These are phyloP conservation scores for Malania oleifera DNA, from an alignment of 164 flowering plant species.

Conservation along the genomic window DNA sequence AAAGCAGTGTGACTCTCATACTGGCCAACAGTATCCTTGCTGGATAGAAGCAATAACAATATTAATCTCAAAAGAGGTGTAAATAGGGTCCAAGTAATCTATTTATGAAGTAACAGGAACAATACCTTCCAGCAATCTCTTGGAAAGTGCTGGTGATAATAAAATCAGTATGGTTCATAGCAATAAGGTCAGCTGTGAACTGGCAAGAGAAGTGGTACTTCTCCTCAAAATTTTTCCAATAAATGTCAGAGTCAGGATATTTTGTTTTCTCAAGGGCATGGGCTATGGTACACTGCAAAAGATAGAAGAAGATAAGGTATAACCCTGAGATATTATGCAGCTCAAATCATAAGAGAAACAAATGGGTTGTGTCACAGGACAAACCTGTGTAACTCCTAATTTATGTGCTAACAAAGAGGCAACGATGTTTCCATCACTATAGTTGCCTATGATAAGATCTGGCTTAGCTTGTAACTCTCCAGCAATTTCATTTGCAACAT, in stretches of 20 bases:
- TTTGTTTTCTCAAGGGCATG: conserved; percentile 99
- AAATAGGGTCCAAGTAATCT: neutral
- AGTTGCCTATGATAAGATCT: conserved; percentile 92
- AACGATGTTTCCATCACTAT: conserved; percentile 97
- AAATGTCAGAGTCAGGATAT: conserved; percentile 91
- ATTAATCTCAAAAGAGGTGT: neutral
- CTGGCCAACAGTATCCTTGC: conserved; percentile 97
- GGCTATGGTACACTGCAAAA: conserved; percentile 89
- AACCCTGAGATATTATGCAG: too few species aligned
- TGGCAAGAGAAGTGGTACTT: conserved; percentile 97
- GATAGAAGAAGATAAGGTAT: conserved; percentile 1
- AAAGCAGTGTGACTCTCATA: conserved; percentile 97
- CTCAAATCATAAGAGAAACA: neutral
- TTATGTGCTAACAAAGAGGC: conserved; percentile 90
- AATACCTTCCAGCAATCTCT: conserved; percentile 96
- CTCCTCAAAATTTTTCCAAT: conserved; percentile 86
- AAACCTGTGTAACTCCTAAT: conserved; percentile 89
- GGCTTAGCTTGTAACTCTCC: conserved; percentile 83
- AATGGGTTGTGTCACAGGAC: conserved; percentile 4
- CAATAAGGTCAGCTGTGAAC: conserved; percentile 93
- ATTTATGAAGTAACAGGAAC: neutral
- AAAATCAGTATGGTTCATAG: conserved; percentile 96
- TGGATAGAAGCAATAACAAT: conserved; percentile 23
- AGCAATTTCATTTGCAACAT: conserved; percentile 77
- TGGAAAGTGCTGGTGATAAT: conserved; percentile 98